Conservation (phyloP, 2,329 filamentous ascomycete genomes). For the Nothophoma quercina region DNA sequence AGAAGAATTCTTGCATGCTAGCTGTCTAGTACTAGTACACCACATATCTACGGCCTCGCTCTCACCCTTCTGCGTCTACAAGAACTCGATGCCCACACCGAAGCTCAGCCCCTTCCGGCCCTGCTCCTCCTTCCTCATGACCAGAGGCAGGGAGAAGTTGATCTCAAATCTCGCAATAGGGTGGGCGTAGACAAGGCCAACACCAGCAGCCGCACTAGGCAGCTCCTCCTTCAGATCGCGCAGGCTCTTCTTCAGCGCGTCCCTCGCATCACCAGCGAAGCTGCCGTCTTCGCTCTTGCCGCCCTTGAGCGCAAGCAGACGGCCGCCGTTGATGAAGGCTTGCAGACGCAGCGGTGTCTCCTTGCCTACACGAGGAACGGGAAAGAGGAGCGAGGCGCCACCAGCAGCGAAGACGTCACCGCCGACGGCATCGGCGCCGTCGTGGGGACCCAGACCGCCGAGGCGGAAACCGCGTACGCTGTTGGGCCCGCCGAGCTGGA, state of each 20-base stretch:
- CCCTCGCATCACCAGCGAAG: conserved; percentile 55
- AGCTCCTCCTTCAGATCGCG: conserved; percentile 75
- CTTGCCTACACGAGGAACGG: conserved; percentile 80
- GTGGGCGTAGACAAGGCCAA: conserved; percentile 94
- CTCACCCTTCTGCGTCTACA: conserved; percentile 61
- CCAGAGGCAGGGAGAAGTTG: conserved; percentile 90
- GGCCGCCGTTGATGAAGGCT: conserved; percentile 88
- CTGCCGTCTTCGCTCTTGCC: conserved; percentile 47
- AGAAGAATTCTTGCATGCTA: conserved; percentile 4
- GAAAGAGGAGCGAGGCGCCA: conserved; percentile 83
- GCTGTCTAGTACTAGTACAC: conserved; percentile 19
- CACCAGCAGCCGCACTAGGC: conserved; percentile 84
- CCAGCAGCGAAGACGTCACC: conserved; percentile 93
- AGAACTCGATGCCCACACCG: conserved; percentile 94
- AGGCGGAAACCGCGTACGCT: conserved; percentile 94
- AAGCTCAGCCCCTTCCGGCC: conserved; percentile 90
- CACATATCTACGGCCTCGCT: background rate
- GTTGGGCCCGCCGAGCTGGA: conserved; percentile 91
- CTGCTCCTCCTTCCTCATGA: conserved; percentile 82
- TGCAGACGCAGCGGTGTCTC: conserved; percentile 88
- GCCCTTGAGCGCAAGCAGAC: conserved; percentile 77
- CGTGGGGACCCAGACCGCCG: conserved; percentile 85
- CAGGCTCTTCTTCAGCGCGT: conserved; percentile 35
- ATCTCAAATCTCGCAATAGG: conserved; percentile 92
- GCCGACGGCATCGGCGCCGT: conserved; percentile 84